Percentiles rank a stretch among this genome's conserved stretches.
Evolutionary conservation across 768 basidiomycete genomes (phyloP).

Genomic region (Paxillus ammoniavirescens): DNA sequence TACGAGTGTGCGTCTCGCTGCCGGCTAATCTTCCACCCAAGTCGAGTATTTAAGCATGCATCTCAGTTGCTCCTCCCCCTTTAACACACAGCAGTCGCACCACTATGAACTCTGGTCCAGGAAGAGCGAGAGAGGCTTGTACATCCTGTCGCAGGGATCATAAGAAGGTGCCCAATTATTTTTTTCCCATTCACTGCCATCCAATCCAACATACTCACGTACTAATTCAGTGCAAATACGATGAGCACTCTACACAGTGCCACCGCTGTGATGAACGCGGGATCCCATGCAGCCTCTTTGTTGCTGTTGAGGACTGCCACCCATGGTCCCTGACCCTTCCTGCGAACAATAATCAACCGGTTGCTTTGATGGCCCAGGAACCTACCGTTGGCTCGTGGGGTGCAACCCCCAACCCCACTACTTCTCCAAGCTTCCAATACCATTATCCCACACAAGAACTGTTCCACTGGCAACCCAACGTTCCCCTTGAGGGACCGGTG

Average conservation of each 20-base stretch:
- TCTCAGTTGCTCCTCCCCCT: background rate
- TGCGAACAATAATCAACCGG: background rate
- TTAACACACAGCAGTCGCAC: background rate
- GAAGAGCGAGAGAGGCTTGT: constrained; percentile 29
- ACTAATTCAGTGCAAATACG: constrained; percentile 17
- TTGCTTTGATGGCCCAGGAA: background rate
- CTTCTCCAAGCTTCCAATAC: constrained; percentile 1
- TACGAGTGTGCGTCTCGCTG: constrained; percentile 5
- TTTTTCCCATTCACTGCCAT: background rate
- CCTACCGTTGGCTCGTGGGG: constrained; percentile 6
- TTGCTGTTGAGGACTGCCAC: background rate
- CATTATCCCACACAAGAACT: background rate
- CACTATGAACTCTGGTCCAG: constrained; percentile 16
- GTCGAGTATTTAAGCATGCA: constrained; percentile 20
- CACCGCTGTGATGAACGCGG: constrained; percentile 14
- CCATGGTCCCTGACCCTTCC: background rate
- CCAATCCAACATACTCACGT: constrained; percentile 1
- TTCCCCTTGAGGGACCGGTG: background rate
- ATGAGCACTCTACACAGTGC: constrained; percentile 11
- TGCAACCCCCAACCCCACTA: constrained; percentile 1
- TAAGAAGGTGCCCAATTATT: constrained; percentile 17
- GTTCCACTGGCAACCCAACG: background rate
- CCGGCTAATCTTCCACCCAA: background rate
- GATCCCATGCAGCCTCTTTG: constrained; percentile 16
- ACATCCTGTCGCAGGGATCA: constrained; percentile 22